Conservation (phyloP, 2,329 filamentous ascomycete genomes). For the Juglanconis sp. region DNA sequence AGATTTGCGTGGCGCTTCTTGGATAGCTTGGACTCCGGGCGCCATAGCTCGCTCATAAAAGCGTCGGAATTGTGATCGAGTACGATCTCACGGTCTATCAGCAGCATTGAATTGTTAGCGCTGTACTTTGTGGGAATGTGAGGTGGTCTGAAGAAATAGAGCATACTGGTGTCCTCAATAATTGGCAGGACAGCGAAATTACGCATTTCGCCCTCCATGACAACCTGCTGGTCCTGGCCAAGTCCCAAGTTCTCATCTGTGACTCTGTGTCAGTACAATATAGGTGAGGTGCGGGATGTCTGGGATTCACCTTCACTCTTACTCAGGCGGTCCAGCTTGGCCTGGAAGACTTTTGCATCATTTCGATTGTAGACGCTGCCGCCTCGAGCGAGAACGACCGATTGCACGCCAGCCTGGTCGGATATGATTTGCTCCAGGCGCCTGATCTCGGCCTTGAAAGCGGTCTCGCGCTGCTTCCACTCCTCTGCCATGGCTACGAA, state of each 20-base stretch:
- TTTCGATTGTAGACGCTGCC: constrained; percentile 12
- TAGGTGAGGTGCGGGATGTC: not conserved
- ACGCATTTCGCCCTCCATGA: not conserved
- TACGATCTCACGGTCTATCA: not conserved
- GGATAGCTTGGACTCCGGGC: not conserved
- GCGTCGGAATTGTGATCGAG: not conserved
- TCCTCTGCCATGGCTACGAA: constrained; percentile 9
- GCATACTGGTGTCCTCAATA: not conserved
- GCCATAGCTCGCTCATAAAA: not conserved
- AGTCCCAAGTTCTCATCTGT: not conserved
- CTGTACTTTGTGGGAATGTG: not conserved
- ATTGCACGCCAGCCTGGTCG: constrained; percentile 8
- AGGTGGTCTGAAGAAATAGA: constrained; percentile 1
- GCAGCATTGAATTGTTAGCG: constrained; percentile 4
- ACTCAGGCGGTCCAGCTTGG: constrained; percentile 10
- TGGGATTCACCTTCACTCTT: constrained; percentile 9
- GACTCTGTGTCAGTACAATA: not conserved
- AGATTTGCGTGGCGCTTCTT: not conserved
- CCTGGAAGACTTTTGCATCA: constrained; percentile 2
- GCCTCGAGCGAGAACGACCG: constrained; percentile 12
- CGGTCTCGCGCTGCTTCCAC: constrained; percentile 10
- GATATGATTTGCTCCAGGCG: constrained; percentile 18
- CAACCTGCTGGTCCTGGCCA: not conserved
- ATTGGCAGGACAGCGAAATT: not conserved
- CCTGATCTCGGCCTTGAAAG: constrained; percentile 15